Evolutionary conservation across 1,284 basidiomycete genomes (phyloP), one percentile per base, ranked within the genome.

Genomic region (Rhodotorula glutinis): DNA sequence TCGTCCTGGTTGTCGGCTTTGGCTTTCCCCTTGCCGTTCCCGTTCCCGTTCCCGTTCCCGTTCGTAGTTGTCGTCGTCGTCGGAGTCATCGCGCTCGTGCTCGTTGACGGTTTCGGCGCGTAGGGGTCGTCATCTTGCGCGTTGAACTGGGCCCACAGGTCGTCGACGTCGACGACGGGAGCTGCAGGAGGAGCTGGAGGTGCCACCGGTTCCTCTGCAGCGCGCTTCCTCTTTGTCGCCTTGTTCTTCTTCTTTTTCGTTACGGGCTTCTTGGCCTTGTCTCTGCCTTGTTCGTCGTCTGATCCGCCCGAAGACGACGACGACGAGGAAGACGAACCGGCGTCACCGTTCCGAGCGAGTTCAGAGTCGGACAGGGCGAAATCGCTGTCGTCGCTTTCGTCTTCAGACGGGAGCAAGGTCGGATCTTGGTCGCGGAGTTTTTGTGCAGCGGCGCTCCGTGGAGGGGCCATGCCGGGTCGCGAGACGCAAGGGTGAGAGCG

Each of bases 131-230:
- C 27, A 7, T 46, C 29, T 13, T 47, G 38, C 29, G 65, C 66
- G 58, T 74, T 74, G 70, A 74, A 74, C 19, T 65, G 66, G 17
- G 73, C 73, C 73, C 73, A 74, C 14, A 75, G 56, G 47, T 73
- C 74, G 47, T 74, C 73, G 14, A 74, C 65, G 13, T 49, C 25
- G 47, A 9, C 47, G 23, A 14, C 47, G n/a, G 44, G 16, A 16
- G 47, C 7, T 49, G n/a, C n/a, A n/a, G 47, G 23, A 1, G n/a
- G n/a, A 23, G 47, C n/a, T 10, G n/a, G n/a, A 23, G 47, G 10
- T 10, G 23, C 13, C 9, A 27, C 47, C 7, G 23, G 23, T 49
- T 13, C n/a, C 47, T n/a, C 25, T 51, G 7, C 21, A 2, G 21
- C 21, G 23, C 52, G 29, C 29, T 57, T 62, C n/a, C 60, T 59